phyloP scores from a whole-genome alignment of 108 stramenopile genomes.

The Aurantiochytrium sp. region DNA sequence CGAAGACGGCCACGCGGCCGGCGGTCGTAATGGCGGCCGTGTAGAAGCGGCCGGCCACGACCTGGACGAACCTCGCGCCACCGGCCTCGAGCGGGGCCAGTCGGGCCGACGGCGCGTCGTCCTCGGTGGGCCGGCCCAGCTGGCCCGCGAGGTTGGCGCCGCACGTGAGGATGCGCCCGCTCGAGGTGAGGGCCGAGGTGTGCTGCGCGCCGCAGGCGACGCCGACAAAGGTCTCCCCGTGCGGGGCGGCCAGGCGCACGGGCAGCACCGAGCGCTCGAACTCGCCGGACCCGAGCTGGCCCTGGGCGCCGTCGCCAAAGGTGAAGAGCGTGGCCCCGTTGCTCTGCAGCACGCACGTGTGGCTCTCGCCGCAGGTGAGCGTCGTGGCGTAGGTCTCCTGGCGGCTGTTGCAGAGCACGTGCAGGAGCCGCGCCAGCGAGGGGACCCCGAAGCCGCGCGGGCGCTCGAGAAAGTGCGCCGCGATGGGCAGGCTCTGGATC shows the following conservation, averaged over 20 bases:
- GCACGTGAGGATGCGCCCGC: neutral
- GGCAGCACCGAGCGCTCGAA: neutral
- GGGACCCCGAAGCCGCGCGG: neutral
- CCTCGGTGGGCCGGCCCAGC: neutral
- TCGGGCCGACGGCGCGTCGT: neutral
- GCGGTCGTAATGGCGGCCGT: neutral
- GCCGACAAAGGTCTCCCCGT: neutral
- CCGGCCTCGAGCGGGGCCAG: neutral
- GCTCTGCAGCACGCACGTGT: constrained; percentile 7
- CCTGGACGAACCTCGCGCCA: neutral
- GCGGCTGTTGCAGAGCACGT: neutral
- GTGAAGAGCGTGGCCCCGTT: neutral
- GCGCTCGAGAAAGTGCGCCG: neutral
- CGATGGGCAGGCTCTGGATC: neutral
- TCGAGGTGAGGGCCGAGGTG: neutral
- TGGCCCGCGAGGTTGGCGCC: constrained; percentile 1
- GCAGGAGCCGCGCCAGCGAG: neutral
- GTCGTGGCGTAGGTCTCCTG: neutral
- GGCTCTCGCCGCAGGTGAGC: neutral
- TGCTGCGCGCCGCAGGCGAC: constrained; percentile 18
- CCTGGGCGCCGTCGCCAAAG: neutral
- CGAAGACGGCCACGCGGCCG: neutral
- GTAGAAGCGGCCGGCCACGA: constrained; percentile 2
- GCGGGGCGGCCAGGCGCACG: neutral
- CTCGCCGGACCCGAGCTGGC: constrained; percentile 22